Percentiles rank a stretch among this genome's conserved stretches.
Conservation (phyloP, 179 eudicot species). For the Beta lomatogona region DNA sequence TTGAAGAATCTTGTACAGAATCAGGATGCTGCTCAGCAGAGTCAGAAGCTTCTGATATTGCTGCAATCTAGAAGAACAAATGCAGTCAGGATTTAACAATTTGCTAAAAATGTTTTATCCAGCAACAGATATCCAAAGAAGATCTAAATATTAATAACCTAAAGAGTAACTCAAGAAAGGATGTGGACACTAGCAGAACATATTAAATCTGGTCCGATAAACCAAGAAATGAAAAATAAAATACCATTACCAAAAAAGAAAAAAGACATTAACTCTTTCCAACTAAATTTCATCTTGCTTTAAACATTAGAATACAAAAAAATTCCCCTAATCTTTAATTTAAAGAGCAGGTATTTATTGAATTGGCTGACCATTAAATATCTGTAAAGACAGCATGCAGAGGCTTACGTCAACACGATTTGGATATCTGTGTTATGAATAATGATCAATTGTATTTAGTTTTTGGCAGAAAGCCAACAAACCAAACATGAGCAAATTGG, state of each 20-base stretch:
- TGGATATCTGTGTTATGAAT: background rate
- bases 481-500: too few species aligned
- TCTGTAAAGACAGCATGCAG: background rate
- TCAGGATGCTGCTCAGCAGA: conserved; percentile 39
- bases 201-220: background rate
- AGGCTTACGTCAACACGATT: background rate
- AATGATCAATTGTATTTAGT: too few species aligned
- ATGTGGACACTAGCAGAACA: background rate
- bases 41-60: conserved; percentile 77
- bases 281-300: too few species aligned
- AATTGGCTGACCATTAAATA: background rate
- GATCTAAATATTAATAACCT: background rate
- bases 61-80: conserved; percentile 60
- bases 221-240: background rate
- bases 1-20: conserved; percentile 40
- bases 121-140: background rate
- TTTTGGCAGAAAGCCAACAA: too few species aligned
- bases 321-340: background rate
- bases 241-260: too few species aligned
- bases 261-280: too few species aligned
- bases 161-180: background rate
- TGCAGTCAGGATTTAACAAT: conserved; percentile 12
- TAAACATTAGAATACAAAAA: too few species aligned
- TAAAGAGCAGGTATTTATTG: background rate
- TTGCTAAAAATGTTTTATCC: background rate